Evolutionary conservation across 768 basidiomycete species (phyloP), one percentile per base, ranked within the genome.

Genomic region (Phanerochaete carnosa): DNA sequence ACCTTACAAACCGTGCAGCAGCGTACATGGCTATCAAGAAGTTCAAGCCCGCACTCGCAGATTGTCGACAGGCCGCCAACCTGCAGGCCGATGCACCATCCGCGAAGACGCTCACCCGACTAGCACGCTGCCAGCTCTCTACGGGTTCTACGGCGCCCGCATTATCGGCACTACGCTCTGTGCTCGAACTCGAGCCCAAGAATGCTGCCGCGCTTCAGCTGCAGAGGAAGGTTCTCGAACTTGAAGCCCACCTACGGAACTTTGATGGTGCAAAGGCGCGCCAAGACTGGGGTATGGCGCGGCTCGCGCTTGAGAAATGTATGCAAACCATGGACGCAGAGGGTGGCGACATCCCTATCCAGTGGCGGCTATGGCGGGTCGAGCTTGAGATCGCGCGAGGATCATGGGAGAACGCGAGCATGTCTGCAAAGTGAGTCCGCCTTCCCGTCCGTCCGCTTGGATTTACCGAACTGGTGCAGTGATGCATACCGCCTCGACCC

Each of bases 1-100:
- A 89, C 69, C 77, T 88, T 62, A 91, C 92, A 0, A 95, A 95
- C 71, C 86, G 93, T 29, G 93, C 94, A 0, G 93, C 94, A 0
- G 87, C 92, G 1, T 84, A 88, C 69, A 95, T 95, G 84, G 84
- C 86, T 0, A 70, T 90, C 54, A 93, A 94, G 69, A 83, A 83
- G 33, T 95, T 89, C 79, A 79, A 84, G 32, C 74, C 77, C 0
- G 94, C 94, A 0, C 77, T 94, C 19, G 80, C 80, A 37, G 93
- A 95, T 69, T 94, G 92, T 68, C 92, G 92, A 70, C 78, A 78
- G 35, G 93, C 92, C 3, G 79, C 83, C 0, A 73, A 83, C 0
- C 76, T 93, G 5, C 90, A 94, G 73, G 72, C 85, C 8, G 70
- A 64, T 8, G 68, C 75, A 13, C 89, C 89, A 7, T 84, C 87